Evolutionary conservation across 2,329 filamentous ascomycete genomes (phyloP).

Genomic region (Diaporthe destruens): DNA sequence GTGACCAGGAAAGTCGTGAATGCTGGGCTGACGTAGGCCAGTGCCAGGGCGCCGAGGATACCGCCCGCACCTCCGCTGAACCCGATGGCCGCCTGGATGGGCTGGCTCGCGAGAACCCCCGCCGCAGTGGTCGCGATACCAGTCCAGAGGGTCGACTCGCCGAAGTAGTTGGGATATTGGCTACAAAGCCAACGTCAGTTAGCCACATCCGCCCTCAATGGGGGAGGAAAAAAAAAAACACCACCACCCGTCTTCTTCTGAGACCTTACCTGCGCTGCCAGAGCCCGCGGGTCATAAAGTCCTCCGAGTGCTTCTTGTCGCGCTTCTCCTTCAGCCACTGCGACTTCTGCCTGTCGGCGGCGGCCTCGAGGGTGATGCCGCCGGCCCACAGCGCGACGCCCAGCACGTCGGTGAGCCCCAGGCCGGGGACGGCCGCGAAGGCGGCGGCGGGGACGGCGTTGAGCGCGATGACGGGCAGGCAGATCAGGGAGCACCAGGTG

Average conservation of each 20-base stretch:
- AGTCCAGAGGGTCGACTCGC: constrained; percentile 77
- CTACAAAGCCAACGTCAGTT: constrained; percentile 44
- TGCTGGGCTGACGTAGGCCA: constrained; percentile 71
- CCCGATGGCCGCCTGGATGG: constrained; percentile 69
- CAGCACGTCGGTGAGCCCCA: constrained; percentile 66
- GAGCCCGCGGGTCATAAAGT: constrained; percentile 73
- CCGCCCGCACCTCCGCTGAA: constrained; percentile 57
- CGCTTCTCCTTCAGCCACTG: constrained; percentile 72
- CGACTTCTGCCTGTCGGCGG: constrained; percentile 74
- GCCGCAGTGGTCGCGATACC: constrained; percentile 72
- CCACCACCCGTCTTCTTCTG: no score
- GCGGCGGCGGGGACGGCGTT: constrained; percentile 70
- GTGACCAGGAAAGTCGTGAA: constrained; percentile 74
- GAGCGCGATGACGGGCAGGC: constrained; percentile 73
- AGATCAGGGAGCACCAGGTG: constrained; percentile 75
- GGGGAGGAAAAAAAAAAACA: no score
- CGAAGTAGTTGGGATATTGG: constrained; percentile 79
- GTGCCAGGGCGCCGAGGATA: constrained; percentile 49
- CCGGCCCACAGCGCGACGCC: constrained; percentile 69
- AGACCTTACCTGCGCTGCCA: constrained; percentile 66
- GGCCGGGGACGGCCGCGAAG: constrained; percentile 61
- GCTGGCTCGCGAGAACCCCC: constrained; percentile 66
- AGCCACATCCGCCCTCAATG: neutral
- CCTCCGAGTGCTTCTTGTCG: constrained; percentile 74
- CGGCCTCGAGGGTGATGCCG: constrained; percentile 71